phyloP scores from a whole-genome alignment of 2,329 filamentous ascomycete species.

The Cadophora malorum region DNA sequence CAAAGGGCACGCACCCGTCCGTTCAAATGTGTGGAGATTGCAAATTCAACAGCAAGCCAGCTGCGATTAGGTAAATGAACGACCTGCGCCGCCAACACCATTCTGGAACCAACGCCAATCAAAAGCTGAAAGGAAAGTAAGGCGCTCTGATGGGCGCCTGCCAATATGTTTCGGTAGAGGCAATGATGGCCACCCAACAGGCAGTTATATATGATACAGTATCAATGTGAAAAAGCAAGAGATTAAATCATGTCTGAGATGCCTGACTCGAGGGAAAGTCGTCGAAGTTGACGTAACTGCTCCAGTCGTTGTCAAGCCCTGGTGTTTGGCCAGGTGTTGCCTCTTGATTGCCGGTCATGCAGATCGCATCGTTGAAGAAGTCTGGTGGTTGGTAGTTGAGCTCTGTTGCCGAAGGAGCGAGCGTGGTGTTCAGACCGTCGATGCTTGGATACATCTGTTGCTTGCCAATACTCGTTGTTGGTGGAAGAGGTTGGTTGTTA shows the following conservation, averaged over 20 bases:
- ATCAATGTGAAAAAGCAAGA: neutral
- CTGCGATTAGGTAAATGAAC: neutral
- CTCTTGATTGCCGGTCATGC: constrained; percentile 11
- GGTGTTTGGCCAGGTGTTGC: constrained; percentile 27
- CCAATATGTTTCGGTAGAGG: neutral
- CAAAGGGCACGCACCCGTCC: neutral
- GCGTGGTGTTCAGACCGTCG: constrained; percentile 35
- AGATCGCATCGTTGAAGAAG: constrained; percentile 32
- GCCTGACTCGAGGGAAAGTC: constrained; percentile 23
- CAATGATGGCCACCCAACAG: neutral
- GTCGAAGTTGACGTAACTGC: constrained; percentile 31
- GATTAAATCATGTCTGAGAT: constrained; percentile 20
- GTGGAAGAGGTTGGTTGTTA: constrained; percentile 23
- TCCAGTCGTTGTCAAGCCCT: constrained; percentile 26
- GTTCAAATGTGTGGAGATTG: constrained; percentile 13
- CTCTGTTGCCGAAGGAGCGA: constrained; percentile 28
- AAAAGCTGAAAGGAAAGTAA: constrained; percentile 11
- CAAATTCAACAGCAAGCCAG: neutral
- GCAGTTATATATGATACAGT: constrained; percentile 11
- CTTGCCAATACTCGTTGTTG: constrained; percentile 26
- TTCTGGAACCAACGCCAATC: constrained; percentile 3
- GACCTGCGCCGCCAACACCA: neutral
- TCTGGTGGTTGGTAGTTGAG: constrained; percentile 8
- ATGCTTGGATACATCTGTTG: constrained; percentile 28
- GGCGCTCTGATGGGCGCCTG: neutral